Percentiles rank a stretch among this genome's conserved stretches.
phyloP scores from a whole-genome alignment of 768 basidiomycete species.

The Termitomyces eurrhizus region DNA sequence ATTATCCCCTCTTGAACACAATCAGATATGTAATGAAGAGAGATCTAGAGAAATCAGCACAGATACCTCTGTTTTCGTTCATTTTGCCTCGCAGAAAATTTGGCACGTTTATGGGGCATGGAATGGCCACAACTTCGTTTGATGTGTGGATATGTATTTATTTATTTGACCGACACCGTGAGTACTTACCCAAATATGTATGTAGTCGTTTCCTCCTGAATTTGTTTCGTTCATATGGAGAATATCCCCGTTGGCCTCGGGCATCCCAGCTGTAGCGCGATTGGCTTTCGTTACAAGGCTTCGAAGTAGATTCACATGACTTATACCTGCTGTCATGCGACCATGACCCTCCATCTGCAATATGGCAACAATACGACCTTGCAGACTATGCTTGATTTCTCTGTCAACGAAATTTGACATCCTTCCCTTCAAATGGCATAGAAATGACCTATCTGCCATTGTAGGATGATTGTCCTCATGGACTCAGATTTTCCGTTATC shows the following conservation, averaged over 20 bases:
- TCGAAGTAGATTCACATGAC: not conserved
- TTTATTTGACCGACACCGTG: not conserved
- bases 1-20: slow-evolving; percentile 41
- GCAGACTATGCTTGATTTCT: not conserved
- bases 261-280: not conserved
- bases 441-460: not conserved
- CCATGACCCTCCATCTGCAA: not conserved
- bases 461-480: not conserved
- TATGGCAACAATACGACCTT: not conserved
- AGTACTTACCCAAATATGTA: not conserved
- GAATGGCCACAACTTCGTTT: not conserved
- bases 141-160: not conserved
- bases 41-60: not conserved
- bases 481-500: not conserved
- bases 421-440: not conserved
- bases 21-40: not conserved
- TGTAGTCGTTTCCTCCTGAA: not conserved
- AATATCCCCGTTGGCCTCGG: no score
- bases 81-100: slow-evolving; percentile 44
- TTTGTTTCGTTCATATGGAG: not conserved
- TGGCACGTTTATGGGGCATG: slow-evolving; percentile 70
- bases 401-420: not conserved
- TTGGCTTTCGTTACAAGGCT: not conserved
- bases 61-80: slow-evolving; percentile 38
- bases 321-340: not conserved